A percentile compares a stretch with the other conserved stretches of the same genome.
Conservation (phyloP, 768 basidiomycete genomes). For the Tylopilus sp. region DNA sequence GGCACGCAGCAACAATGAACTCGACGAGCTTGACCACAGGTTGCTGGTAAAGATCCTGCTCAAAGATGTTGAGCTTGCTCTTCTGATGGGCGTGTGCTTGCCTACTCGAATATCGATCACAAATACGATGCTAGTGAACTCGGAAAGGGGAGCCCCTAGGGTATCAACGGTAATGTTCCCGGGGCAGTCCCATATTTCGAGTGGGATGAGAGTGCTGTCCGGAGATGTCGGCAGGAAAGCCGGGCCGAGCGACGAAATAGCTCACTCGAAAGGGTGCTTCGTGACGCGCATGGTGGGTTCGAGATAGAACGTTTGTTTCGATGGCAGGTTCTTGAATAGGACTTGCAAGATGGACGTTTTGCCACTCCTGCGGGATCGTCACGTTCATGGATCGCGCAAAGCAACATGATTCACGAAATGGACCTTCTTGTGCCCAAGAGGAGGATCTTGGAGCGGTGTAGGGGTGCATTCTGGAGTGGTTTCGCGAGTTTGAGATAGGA, state of each 20-base stretch:
- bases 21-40: conserved; percentile 80
- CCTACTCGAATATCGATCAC: conserved; percentile 93
- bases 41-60: conserved; percentile 78
- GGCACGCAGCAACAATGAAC: conserved; percentile 73
- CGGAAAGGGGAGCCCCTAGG: conserved; percentile 69
- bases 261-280: conserved; percentile 80
- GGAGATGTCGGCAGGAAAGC: not conserved
- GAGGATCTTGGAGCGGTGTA: conserved; percentile 60
- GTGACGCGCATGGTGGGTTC: conserved; percentile 79
- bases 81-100: not conserved
- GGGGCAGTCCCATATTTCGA: conserved; percentile 96
- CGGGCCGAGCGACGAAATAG: conserved; percentile 1
- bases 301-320: conserved; percentile 87
- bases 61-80: conserved; percentile 1
- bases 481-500: conserved; percentile 9
- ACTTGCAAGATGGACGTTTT: conserved; percentile 91
- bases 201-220: conserved; percentile 80
- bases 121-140: conserved; percentile 85
- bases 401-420: not conserved
- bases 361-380: conserved; percentile 59
- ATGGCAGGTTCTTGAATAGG: conserved; percentile 79
- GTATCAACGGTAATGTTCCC: conserved; percentile 78
- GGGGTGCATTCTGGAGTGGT: conserved; percentile 13
- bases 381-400: not conserved
- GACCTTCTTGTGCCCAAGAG: conserved; percentile 71